phyloP scores from a whole-genome alignment of 768 basidiomycete genomes.

The Auricularia heimuer region DNA sequence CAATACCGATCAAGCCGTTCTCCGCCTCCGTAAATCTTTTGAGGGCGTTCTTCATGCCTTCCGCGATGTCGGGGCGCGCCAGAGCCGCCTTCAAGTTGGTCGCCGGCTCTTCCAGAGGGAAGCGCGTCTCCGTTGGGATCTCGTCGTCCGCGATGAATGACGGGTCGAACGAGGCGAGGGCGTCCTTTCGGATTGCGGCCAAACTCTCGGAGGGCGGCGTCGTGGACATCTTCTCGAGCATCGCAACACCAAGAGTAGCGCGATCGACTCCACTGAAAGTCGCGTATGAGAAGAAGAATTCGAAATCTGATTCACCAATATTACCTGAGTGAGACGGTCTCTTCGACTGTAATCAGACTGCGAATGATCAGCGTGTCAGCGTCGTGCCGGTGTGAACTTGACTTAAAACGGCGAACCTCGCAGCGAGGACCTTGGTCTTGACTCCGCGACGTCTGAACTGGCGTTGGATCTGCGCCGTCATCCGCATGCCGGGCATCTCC shows the following conservation, averaged over 20 bases:
- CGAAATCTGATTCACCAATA: constrained; percentile 4
- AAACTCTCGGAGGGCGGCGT: constrained; percentile 6
- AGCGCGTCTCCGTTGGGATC: constrained; percentile 5
- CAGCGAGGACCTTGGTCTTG: constrained; percentile 14
- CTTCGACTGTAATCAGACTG: constrained; percentile 12
- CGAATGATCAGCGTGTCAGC: neutral
- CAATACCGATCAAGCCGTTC: neutral
- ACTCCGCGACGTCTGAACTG: constrained; percentile 4
- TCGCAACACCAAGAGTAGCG: constrained; percentile 1
- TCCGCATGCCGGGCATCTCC: constrained; percentile 12
- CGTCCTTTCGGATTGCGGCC: constrained; percentile 7
- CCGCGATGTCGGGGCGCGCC: constrained; percentile 3
- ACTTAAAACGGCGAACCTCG: constrained; percentile 9
- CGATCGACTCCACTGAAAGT: constrained; percentile 8
- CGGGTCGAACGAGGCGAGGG: constrained; percentile 7
- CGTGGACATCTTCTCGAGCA: constrained; percentile 7
- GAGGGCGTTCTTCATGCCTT: constrained; percentile 8
- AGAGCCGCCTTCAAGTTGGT: constrained; percentile 8
- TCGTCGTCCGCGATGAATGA: neutral
- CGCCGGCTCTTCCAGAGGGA: constrained; percentile 9
- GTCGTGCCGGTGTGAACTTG: neutral
- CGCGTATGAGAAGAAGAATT: neutral
- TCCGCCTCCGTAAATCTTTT: neutral
- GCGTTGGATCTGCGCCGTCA: constrained; percentile 11
- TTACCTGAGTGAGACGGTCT: constrained; percentile 11